Evolutionary conservation across 257 asterid species (phyloP).

Genomic region (Gardenia jasminoides): DNA sequence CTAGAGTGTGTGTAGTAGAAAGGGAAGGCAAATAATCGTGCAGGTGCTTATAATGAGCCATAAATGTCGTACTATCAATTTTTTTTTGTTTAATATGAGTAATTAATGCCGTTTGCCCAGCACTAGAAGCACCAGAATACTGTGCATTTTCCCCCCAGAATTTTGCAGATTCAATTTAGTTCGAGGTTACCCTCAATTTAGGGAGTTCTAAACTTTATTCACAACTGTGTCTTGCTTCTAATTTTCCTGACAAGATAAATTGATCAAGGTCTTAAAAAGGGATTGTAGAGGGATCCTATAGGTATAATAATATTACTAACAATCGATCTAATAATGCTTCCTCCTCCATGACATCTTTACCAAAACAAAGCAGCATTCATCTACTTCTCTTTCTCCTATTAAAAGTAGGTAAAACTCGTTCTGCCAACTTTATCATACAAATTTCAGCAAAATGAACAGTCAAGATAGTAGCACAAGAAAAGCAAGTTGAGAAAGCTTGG

Average conservation of each 20-base stretch:
- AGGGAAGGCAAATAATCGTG: constrained; percentile 2
- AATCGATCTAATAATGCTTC: background rate
- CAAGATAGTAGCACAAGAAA: background rate
- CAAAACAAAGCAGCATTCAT: background rate
- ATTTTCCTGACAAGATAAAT: background rate
- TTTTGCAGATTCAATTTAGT: constrained; percentile 8
- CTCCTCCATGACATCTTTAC: background rate
- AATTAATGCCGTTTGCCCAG: constrained; percentile 1
- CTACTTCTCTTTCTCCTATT: too few species aligned
- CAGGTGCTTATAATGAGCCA: background rate
- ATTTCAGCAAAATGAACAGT: constrained; percentile 1
- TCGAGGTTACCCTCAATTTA: background rate
- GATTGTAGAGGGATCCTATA: background rate
- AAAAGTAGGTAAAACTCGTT: too few species aligned
- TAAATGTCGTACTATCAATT: constrained; percentile 6
- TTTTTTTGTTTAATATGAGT: background rate
- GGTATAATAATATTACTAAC: background rate
- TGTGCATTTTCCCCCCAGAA: constrained; percentile 12
- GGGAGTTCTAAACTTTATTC: background rate
- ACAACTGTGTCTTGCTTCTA: background rate
- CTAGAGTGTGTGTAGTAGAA: background rate
- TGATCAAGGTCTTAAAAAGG: background rate
- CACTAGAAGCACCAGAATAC: background rate
- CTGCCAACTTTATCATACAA: too few species aligned
- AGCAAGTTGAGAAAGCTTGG: background rate